Percentiles rank a stretch among this genome's conserved stretches.
These are phyloP conservation scores for Solanum hybrid DNA, from an alignment of 305 asterid genomes.

Conservation along the genomic window DNA sequence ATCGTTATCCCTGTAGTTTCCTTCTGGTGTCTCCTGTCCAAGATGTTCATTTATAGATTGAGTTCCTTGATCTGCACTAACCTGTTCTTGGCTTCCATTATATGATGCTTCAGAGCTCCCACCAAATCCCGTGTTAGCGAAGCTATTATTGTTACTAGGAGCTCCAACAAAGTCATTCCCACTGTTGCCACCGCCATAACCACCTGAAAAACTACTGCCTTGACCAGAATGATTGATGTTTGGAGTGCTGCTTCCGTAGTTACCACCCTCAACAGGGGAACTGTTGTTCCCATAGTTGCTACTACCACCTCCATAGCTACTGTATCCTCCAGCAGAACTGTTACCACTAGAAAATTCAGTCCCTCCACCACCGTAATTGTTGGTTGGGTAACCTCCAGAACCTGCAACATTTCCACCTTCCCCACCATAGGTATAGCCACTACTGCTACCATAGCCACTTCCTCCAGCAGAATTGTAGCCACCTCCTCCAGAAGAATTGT, in stretches of 20 bases:
- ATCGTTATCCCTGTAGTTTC: conserved; percentile 14
- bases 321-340: conserved; percentile 3
- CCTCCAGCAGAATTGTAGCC: neutral
- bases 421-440: conserved; percentile 13
- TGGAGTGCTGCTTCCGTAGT: neutral
- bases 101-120: conserved; percentile 11
- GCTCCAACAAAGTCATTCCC: conserved; percentile 8
- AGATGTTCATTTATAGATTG: conserved; percentile 18
- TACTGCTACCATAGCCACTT: conserved; percentile 8
- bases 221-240: conserved; percentile 3
- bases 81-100: conserved; percentile 16
- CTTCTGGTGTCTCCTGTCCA: conserved; percentile 9
- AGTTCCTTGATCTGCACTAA: conserved; percentile 10
- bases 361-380: conserved; percentile 6
- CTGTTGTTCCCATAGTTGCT: neutral
- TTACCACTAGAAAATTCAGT: conserved; percentile 25
- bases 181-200: conserved; percentile 1
- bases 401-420: conserved; percentile 6
- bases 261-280: conserved; percentile 15
- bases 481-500: neutral
- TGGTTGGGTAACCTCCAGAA: neutral
- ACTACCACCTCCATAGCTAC: conserved; percentile 23
- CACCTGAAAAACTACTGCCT: conserved; percentile 5
- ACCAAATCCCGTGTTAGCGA: conserved; percentile 14
- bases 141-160: conserved; percentile 16